Percentiles rank a stretch among this genome's conserved stretches.
Evolutionary conservation across 2,329 filamentous ascomycete species (phyloP).

Genomic region (Juglanconis juglandina): DNA sequence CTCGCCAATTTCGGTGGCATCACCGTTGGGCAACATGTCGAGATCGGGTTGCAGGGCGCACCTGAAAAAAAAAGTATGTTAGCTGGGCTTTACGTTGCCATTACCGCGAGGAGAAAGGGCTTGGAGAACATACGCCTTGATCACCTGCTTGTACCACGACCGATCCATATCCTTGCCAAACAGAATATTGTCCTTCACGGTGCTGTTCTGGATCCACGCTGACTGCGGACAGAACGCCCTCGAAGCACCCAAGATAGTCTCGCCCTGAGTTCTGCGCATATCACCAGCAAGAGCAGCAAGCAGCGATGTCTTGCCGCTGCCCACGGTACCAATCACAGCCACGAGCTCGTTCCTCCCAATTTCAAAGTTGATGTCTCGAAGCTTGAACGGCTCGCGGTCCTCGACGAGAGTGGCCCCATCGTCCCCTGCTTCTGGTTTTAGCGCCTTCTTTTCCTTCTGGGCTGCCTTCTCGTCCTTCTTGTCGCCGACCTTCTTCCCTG

Average conservation of each 20-base stretch:
- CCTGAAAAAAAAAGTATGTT: not conserved
- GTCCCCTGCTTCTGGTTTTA: constrained; percentile 29
- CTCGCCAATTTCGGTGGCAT: constrained; percentile 90
- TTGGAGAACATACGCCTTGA: constrained; percentile 60
- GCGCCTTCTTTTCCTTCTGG: constrained; percentile 21
- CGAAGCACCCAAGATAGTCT: constrained; percentile 71
- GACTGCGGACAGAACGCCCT: constrained; percentile 94
- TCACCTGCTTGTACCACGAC: constrained; percentile 78
- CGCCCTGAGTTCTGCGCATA: constrained; percentile 79
- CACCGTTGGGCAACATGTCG: constrained; percentile 87
- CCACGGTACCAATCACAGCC: constrained; percentile 84
- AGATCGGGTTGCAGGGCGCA: constrained; percentile 55
- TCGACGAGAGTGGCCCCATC: constrained; percentile 50
- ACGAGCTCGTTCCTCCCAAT: constrained; percentile 73
- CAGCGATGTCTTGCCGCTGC: constrained; percentile 85
- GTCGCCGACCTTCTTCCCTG: constrained; percentile 43
- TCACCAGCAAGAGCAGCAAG: constrained; percentile 87
- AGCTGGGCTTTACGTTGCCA: not conserved
- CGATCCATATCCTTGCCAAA: constrained; percentile 78
- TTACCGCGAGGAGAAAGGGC: not conserved
- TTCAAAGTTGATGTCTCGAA: constrained; percentile 64
- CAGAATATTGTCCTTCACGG: constrained; percentile 81
- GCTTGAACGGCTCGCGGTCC: constrained; percentile 60
- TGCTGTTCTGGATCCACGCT: constrained; percentile 94
- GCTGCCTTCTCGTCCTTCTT: constrained; percentile 38